phyloP scores from a whole-genome alignment of 768 basidiomycete species.

The Leucocoprinus leucothites region DNA sequence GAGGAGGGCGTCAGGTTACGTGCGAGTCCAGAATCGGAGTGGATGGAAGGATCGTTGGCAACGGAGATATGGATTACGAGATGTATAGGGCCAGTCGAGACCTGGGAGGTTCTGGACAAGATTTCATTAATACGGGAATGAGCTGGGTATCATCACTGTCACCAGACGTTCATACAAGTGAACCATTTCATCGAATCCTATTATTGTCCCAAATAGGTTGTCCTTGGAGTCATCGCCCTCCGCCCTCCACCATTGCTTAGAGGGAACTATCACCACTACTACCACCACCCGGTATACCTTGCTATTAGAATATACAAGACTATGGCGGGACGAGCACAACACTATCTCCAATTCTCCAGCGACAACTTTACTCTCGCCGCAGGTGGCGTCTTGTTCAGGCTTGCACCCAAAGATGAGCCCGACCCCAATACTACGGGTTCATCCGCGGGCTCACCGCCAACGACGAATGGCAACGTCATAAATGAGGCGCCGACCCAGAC shows the following conservation, averaged over 20 bases:
- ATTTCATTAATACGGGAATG: slow-evolving; percentile 8
- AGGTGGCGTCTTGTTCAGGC: slow-evolving; percentile 37
- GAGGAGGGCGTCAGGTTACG: slow-evolving; percentile 34
- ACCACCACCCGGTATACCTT: no score
- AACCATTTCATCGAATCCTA: no score
- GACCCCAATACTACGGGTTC: not conserved
- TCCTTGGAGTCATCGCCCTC: no score
- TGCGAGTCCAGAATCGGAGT: slow-evolving; percentile 24
- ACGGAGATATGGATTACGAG: slow-evolving; percentile 56
- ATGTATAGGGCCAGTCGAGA: slow-evolving; percentile 58
- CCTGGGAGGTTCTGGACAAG: slow-evolving; percentile 49
- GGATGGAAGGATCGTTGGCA: slow-evolving; percentile 40
- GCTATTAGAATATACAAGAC: not conserved
- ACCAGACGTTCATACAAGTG: no score
- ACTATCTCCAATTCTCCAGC: slow-evolving; percentile 9
- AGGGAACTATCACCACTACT: not conserved
- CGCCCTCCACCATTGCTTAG: not conserved
- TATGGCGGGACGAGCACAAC: not conserved
- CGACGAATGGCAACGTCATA: not conserved
- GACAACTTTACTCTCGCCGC: slow-evolving; percentile 37
- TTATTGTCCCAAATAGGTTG: no score
- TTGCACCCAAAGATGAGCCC: not conserved
- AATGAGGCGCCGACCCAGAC: not conserved
- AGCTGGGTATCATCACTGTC: slow-evolving; percentile 1
- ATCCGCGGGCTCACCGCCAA: not conserved